Evolutionary conservation across 495 filamentous ascomycete species (phyloP).

Genomic region (Talaromyces liani): DNA sequence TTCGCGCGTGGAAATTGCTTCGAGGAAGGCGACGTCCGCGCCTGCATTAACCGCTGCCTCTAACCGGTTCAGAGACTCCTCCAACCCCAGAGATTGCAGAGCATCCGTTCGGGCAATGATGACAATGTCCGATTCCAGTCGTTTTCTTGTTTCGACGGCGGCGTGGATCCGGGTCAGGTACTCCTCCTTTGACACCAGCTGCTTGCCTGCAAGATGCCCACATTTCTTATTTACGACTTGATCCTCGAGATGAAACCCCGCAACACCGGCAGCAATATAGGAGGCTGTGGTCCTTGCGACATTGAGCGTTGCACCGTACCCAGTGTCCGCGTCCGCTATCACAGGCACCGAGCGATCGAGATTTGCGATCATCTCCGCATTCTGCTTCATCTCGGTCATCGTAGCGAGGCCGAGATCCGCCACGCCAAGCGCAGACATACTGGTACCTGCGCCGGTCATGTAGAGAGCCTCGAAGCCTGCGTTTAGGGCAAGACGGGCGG

Average conservation of each 20-base stretch:
- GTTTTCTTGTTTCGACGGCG: conserved; percentile 37
- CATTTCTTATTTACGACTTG: conserved; percentile 60
- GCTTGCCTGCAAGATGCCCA: conserved; percentile 55
- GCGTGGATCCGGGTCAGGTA: conserved; percentile 51
- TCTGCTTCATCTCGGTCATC: conserved; percentile 55
- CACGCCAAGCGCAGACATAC: conserved; percentile 52
- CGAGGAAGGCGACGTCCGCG: conserved; percentile 58
- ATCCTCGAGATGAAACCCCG: conserved; percentile 66
- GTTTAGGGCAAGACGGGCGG: conserved; percentile 53
- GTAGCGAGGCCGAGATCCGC: conserved; percentile 58
- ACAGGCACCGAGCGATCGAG: conserved; percentile 50
- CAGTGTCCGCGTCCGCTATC: conserved; percentile 64
- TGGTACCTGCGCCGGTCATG: conserved; percentile 66
- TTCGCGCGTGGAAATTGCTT: conserved; percentile 50
- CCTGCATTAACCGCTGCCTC: conserved; percentile 42
- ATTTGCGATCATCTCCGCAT: conserved; percentile 59
- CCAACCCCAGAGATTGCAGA: conserved; percentile 52
- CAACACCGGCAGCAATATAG: conserved; percentile 57
- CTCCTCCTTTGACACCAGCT: conserved; percentile 43
- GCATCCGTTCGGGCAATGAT: conserved; percentile 66
- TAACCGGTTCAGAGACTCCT: conserved; percentile 49
- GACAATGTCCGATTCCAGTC: conserved; percentile 51
- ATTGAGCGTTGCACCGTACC: conserved; percentile 58
- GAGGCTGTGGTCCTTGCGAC: conserved; percentile 49
- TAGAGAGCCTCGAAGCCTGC: conserved; percentile 56